Conservation (phyloP, 768 basidiomycete genomes). For the Boletus tomentosulus region DNA sequence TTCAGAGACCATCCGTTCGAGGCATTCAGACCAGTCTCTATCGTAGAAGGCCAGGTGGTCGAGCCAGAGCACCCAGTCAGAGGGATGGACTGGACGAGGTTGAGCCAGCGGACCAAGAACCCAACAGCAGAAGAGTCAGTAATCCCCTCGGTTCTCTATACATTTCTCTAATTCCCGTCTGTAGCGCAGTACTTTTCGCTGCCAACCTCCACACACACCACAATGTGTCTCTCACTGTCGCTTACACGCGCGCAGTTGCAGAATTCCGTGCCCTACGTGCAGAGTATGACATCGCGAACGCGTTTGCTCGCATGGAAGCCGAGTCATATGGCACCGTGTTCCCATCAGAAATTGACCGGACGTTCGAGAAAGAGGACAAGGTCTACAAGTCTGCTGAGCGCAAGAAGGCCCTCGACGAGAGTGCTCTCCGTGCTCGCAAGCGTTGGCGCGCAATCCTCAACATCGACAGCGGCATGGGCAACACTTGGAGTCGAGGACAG, state of each 20-base stretch:
- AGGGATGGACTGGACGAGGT: slow-evolving; percentile 68
- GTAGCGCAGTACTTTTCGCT: slow-evolving; percentile 77
- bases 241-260: slow-evolving; percentile 73
- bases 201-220: slow-evolving; percentile 71
- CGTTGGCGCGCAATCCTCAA: slow-evolving; percentile 71
- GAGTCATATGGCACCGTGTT: slow-evolving; percentile 68
- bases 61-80: slow-evolving; percentile 51
- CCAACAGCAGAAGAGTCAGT: slow-evolving; percentile 89
- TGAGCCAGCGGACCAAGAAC: slow-evolving; percentile 77
- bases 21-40: slow-evolving; percentile 72
- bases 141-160: slow-evolving; percentile 8
- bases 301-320: slow-evolving; percentile 78
- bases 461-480: slow-evolving; percentile 34
- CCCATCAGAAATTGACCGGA: slow-evolving; percentile 55
- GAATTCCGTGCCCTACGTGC: slow-evolving; percentile 89
- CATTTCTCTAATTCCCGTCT: slow-evolving; percentile 9
- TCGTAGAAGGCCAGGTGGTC: slow-evolving; percentile 68
- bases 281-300: slow-evolving; percentile 72
- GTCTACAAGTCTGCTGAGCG: slow-evolving; percentile 57
- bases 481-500: slow-evolving; percentile 67
- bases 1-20: slow-evolving; percentile 97
- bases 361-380: slow-evolving; percentile 59
- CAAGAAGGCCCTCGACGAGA: slow-evolving; percentile 52
- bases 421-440: slow-evolving; percentile 62
- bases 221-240: slow-evolving; percentile 60